Conservation (phyloP, 805 yeast species). For the Komagataella ulmi region DNA sequence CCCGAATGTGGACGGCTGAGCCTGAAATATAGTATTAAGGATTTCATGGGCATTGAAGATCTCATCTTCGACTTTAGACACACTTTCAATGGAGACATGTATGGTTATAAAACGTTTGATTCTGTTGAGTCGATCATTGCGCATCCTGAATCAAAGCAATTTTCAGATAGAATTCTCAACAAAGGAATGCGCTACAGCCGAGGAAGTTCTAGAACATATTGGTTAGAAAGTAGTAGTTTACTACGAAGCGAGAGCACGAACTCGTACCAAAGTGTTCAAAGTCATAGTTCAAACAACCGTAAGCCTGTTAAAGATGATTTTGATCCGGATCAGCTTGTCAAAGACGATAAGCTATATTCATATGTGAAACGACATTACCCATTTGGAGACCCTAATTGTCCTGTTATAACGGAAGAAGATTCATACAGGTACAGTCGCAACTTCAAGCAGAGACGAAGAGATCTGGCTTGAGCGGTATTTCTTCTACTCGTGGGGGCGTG, state of each 20-base stretch:
- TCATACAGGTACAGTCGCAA: background rate
- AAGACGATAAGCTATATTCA: conserved; percentile 21
- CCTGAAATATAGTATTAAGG: conserved; percentile 53
- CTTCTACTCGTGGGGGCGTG: background rate
- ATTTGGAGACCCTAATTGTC: conserved; percentile 26
- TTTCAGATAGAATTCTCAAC: conserved; percentile 49
- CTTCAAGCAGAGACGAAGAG: background rate
- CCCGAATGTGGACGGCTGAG: conserved; percentile 63
- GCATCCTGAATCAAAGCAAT: conserved; percentile 52
- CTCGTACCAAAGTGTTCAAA: background rate
- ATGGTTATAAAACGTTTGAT: conserved; percentile 76
- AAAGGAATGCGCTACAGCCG: conserved; percentile 75
- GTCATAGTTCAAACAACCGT: conserved; percentile 3
- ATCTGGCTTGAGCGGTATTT: background rate
- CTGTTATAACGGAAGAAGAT: conserved; percentile 13
- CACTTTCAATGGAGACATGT: conserved; percentile 51
- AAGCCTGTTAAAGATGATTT: background rate
- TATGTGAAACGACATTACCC: conserved; percentile 21
- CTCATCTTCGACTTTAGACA: conserved; percentile 68
- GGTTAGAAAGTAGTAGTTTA: conserved; percentile 33
- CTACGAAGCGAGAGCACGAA: background rate
- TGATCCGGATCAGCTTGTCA: conserved; percentile 13
- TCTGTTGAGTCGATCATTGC: conserved; percentile 59
- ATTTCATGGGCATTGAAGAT: conserved; percentile 69
- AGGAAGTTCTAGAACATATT: conserved; percentile 71